Evolutionary conservation across 2,329 filamentous ascomycete genomes (phyloP).

Genomic region (Moelleriella libera): DNA sequence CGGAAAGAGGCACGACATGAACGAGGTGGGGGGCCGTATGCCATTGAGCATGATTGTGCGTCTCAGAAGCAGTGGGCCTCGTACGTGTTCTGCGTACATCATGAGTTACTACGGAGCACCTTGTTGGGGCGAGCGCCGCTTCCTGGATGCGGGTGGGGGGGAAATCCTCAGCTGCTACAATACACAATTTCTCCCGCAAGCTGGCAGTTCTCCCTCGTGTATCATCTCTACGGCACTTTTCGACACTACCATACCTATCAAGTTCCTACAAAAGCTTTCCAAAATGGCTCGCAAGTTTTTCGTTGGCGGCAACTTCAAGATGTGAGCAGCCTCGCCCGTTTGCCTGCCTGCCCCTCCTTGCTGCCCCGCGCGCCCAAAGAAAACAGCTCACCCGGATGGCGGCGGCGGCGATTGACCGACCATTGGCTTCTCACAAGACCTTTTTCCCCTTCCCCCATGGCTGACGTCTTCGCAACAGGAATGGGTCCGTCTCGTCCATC

Average conservation of each 20-base stretch:
- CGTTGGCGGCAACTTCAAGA: slow-evolving; percentile 99
- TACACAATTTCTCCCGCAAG: background rate
- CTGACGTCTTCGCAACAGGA: slow-evolving; percentile 41
- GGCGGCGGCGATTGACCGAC: slow-evolving; percentile 2
- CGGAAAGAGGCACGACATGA: too few relatives aligned
- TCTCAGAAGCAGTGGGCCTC: too few relatives aligned
- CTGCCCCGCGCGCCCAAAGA: too few relatives aligned
- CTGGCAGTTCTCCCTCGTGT: background rate
- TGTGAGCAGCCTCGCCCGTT: slow-evolving; percentile 39
- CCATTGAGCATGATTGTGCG: too few relatives aligned
- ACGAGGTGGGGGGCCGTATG: too few relatives aligned
- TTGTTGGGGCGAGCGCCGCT: background rate
- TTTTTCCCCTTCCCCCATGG: background rate
- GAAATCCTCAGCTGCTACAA: background rate
- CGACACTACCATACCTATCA: background rate
- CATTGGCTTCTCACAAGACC: background rate
- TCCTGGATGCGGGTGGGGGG: background rate
- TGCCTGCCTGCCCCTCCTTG: too few relatives aligned
- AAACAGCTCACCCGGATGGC: slow-evolving; percentile 3
- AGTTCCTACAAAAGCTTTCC: background rate
- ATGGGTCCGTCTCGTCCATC: slow-evolving; percentile 81
- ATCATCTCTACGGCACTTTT: background rate
- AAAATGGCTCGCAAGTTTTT: slow-evolving; percentile 90
- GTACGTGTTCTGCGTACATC: too few relatives aligned
- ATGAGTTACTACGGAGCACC: too few relatives aligned